Base-by-base conservation (phyloP, 2,329 filamentous ascomycete species). In the Penicillium sp. region DNA sequence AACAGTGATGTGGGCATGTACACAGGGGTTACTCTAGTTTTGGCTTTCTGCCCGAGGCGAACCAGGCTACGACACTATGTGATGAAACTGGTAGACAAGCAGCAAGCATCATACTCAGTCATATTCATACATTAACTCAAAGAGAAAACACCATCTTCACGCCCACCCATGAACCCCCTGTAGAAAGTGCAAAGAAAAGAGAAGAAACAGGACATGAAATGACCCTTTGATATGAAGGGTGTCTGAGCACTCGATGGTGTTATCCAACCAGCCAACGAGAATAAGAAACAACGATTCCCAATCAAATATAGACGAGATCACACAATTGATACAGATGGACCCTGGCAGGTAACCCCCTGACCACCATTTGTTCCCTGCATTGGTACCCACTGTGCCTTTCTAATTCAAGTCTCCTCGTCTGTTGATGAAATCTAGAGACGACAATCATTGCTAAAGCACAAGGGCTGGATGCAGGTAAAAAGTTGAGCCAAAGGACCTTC, bases 81-180 rank as follows among this genome's bases (percentile, higher is more conserved):
- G 15, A 16, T 21, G 6, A 16, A 13, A 13, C 21, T 39, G 36
- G 15, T 41, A 43, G 41, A 38, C 26, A 43, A 8, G 9, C 31
- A 26, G 24, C 41, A 28, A n/a, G 45, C 47, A 42, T 52, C 24
- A 28, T 38, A 47, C 41, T 45, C 42, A 45, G 43, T 55, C 57
- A 59, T 59, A 59, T 57, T 59, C 52, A 53, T 59, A 59, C 57
- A 59, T 59, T 54, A 56, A 52, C 41, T 51, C 52, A 45, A 41
- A 45, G 48, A 49, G 45, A 47, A 49, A 42, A 24, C 39, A 52
- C 53, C 51, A 43, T 52, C 42, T n/a, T 39, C 52, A 45, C 54
- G 48, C 57, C 56, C 33, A 45, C 43, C 49, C 38, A 55, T 54
- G 49, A 47, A 47, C 38, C 12, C 23, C 52, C 18, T 48, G n/a